Conservation (phyloP, 371 early-diverging fungal genomes). For the Mortierella sp. region DNA sequence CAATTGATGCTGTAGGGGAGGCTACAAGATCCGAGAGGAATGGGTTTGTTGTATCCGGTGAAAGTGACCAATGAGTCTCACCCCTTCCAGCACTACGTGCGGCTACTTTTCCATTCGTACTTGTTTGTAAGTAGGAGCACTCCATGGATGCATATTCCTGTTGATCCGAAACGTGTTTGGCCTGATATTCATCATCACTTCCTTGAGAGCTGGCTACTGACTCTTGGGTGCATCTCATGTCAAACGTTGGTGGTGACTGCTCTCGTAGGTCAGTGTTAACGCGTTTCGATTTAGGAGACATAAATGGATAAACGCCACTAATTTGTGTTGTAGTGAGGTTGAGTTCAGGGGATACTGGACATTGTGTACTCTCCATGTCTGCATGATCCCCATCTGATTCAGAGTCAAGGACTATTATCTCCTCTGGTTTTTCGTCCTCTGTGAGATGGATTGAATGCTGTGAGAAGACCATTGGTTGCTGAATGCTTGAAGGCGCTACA, state of each 20-base stretch:
- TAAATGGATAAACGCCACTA: constrained; percentile 18
- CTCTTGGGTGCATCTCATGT: constrained; percentile 25
- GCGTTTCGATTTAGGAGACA: background rate
- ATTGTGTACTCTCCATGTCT: background rate
- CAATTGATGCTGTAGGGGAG: background rate
- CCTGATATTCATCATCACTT: constrained; percentile 17
- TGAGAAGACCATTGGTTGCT: background rate
- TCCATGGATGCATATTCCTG: background rate
- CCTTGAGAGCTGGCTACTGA: constrained; percentile 44
- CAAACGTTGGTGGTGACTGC: background rate
- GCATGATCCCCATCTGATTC: constrained; percentile 28
- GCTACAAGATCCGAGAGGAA: constrained; percentile 26
- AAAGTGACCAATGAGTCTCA: constrained; percentile 13
- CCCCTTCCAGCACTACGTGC: background rate
- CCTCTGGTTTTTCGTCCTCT: background rate
- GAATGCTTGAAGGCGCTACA: background rate
- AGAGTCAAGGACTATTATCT: constrained; percentile 35
- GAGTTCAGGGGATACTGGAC: background rate
- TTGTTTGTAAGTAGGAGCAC: background rate
- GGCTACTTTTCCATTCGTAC: background rate
- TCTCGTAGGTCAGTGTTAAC: background rate
- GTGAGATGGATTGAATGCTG: background rate
- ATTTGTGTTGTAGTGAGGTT: constrained; percentile 5
- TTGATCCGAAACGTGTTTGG: background rate
- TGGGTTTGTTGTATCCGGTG: constrained; percentile 20